Evolutionary conservation across 176 grass and related monocot genomes (phyloP), one percentile per base, ranked within the genome.

Genomic region (Avena atlantica): DNA sequence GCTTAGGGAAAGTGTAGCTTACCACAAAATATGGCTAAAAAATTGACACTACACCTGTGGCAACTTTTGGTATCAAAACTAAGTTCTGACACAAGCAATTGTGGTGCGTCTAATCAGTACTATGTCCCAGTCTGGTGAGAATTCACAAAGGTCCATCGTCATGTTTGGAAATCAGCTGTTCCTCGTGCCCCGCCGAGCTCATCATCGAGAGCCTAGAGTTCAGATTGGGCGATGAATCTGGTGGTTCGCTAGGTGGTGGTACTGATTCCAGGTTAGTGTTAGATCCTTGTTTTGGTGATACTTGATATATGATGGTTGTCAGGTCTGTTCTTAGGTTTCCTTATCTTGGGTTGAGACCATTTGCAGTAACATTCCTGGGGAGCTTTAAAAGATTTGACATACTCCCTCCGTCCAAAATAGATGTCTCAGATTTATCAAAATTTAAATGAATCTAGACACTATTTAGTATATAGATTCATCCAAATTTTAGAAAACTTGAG

Each of bases 161-260:
- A 2, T 89, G 47, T 58, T 82, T 87, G 80, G 65, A 90, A 62
- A 84, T 87, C 48, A 49, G 85, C 4, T 90, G 89, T 47, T 8
- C 45, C 4, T 90, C 80, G 56, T 84, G 80, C 80, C 89, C 89
- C 9, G 27, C 52, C 6, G 74, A 79, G 23, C 36, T 90, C 19
- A 5, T 73, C 74, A 58, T 90, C 2, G 74, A 90, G 56, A 87
- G 74, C 0, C 8, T 90, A 57, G 80, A 81, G 0, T 83, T 83
- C 71, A 72, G 79, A 34, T 9, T 53, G 1, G 55, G 17, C 10
- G 52, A 17, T 34, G 55, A 44, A 29, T 90, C 79, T 20, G 47
- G 60, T 85, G 55, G 24, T 57, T 86, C 44, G 7, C 81, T 64
- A 4, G 52, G 74, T 36, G 79, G 74, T 21, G 84, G 78, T 79